phyloP scores from a whole-genome alignment of 108 stramenopile species.

The Chaetoceros tenuissimus region DNA sequence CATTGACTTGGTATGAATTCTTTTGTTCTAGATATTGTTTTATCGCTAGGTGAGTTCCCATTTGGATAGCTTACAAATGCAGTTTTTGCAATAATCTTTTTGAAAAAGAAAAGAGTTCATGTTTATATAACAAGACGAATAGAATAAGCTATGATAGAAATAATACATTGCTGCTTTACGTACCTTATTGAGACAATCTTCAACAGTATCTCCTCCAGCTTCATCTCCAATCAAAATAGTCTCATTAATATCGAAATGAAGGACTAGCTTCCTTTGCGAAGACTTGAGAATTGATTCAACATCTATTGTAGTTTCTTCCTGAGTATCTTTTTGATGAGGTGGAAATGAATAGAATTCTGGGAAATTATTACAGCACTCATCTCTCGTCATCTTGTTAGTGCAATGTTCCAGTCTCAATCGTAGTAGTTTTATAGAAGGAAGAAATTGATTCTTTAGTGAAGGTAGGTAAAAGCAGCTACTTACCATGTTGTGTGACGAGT shows the following conservation, averaged over 20 bases:
- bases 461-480: too few relatives aligned
- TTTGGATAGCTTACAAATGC: conserved; percentile 49
- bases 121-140: too few relatives aligned
- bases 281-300: background rate
- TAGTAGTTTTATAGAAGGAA: too few relatives aligned
- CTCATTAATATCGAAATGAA: conserved; percentile 44
- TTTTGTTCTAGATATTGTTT: conserved; percentile 9
- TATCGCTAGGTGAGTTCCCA: background rate
- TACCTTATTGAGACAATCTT: conserved; percentile 69
- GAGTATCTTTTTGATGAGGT: too few relatives aligned
- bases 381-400: too few relatives aligned
- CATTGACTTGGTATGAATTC: conserved; percentile 56
- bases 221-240: conserved; percentile 61
- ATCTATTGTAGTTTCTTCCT: background rate
- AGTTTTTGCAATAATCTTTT: conserved; percentile 54
- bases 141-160: too few relatives aligned
- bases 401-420: too few relatives aligned
- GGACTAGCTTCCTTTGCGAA: background rate
- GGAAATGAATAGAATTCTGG: too few relatives aligned
- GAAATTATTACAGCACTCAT: too few relatives aligned
- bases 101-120: background rate
- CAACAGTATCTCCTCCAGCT: conserved; percentile 67
- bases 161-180: too few relatives aligned
- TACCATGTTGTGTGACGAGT: too few relatives aligned
- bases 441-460: too few relatives aligned